Evolutionary conservation across 306 rosid species (phyloP), one percentile per base, ranked within the genome.

Genomic region (Amphicarpaea edgeworthii): DNA sequence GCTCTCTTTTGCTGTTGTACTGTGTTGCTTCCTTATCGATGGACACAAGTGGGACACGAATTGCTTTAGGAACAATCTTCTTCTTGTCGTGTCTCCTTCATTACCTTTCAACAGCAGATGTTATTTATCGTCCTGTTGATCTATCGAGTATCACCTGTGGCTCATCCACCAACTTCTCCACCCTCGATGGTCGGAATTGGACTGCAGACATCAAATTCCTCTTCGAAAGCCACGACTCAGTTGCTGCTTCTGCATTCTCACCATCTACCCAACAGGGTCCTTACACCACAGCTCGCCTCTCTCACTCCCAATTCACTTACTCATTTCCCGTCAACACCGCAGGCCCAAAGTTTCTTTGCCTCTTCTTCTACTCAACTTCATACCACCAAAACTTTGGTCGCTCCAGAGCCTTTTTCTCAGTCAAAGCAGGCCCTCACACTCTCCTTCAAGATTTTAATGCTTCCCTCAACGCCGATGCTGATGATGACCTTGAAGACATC

Each of bases 301-400:
- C 80, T 4, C 14, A 5, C 42, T 83, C 79, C 1, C 64, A 50
- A 8, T 88, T 88, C 86, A 77, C 83, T 2, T 90, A 86, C 78
- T 47, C 20, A 0, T 72, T 82, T 54, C 55, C 68, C 0, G 57
- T 77, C 62, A 37, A 54, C n/a, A n/a, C n/a, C 3, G 1, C 55
- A 0, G 86, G 86, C 53, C 73, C 12, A 46, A 58, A 66, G 1
- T 77, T 82, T 46, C 2, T 82, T 43, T 77, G 23, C 8, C 76
- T 82, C 14, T 72, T 54, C 58, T 77, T 82, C 37, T 5, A 2
- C 37, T 30, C 37, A 30, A 5, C 7, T 30, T 30, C 37, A 30
- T 30, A 30, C 37, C 37, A n/a, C n/a, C n/a, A 30, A 30, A 55
- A 4, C 11, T 71, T 77, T 2, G 49, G 37, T 4, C 59, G 50